Evolutionary conservation across 2,329 filamentous ascomycete species (phyloP), one percentile per base, ranked within the genome.

Genomic region (Didymella glomerata): DNA sequence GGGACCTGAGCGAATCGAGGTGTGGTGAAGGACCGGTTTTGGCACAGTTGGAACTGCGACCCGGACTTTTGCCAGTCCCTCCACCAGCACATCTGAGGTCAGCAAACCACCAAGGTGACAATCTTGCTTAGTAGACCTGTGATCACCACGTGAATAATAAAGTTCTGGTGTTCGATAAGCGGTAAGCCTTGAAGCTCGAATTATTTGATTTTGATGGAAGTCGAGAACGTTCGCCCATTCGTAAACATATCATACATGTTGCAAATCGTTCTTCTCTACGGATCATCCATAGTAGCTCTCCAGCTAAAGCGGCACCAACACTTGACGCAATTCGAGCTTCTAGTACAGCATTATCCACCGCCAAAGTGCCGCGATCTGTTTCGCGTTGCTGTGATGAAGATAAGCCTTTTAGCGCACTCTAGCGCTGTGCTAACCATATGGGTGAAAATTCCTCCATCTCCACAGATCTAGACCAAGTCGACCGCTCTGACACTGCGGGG

Each of bases 381-480:
- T 32, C 18, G 18, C 25, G 24, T 34, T 40, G 25, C 27, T 42
- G 51, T 25, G 25, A 41, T 44, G 13, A 28, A 41, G 18, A 57
- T 49, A 57, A 57, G 54, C 54, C 41, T 57, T 51, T 57, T 51
- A 41, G 47, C 41, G 40, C 13, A 1, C 8, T 20, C 24, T 50
- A 44, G 53, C 46, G 46, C n/a, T 1, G n/a, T 28, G 18, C 38
- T 55, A 48, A 46, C 2, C 11, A 7, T n/a, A n/a, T n/a, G 24
- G 6, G 28, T 45, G 18, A 42, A 54, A 34, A 42, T 4, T 48
- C 27, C 16, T 48, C 53, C 32, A 40, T 41, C 54, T 57, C 54
- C 54, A 46, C 54, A 57, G 41, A 51, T 57, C 54, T 57, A 57
- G 54, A 51, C 47, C 47, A 16, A 30, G n/a, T 11, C 18, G 20